Conservation (phyloP, 257 asterid genomes). For the Solanum infundibuliforme region DNA sequence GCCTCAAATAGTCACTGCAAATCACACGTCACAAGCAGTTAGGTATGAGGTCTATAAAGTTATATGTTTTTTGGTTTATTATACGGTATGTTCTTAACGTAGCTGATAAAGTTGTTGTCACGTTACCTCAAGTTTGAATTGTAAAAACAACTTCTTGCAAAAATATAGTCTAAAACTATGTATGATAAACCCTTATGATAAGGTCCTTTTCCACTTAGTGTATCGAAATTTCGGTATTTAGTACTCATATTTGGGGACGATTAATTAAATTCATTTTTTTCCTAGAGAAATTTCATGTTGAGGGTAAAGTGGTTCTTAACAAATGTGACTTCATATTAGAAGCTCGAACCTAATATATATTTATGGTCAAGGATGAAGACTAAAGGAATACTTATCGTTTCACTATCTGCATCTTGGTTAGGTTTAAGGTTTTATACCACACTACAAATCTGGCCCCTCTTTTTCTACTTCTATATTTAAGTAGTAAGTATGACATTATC, state of each 20-base stretch:
- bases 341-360: not conserved
- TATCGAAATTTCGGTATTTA: not conserved
- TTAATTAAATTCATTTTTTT: not conserved
- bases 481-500: not conserved
- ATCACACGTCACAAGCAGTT: slow-evolving; percentile 18
- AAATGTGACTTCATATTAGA: not conserved
- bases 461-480: not conserved
- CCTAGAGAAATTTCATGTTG: not conserved
- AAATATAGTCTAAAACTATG: not conserved
- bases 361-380: not conserved
- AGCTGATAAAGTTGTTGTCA: not conserved
- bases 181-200: not conserved
- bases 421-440: not conserved
- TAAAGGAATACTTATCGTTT: not conserved
- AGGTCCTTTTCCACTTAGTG: not conserved
- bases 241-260: not conserved
- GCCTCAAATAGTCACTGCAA: slow-evolving; percentile 13
- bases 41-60: slow-evolving; percentile 1
- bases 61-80: not conserved
- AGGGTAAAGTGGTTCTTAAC: not conserved
- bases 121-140: not conserved
- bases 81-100: rapidly evolving
- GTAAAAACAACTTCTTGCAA: not conserved
- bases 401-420: not conserved
- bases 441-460: not conserved